phyloP scores from a whole-genome alignment of 495 filamentous ascomycete genomes.

The Podospora pseudocomata region DNA sequence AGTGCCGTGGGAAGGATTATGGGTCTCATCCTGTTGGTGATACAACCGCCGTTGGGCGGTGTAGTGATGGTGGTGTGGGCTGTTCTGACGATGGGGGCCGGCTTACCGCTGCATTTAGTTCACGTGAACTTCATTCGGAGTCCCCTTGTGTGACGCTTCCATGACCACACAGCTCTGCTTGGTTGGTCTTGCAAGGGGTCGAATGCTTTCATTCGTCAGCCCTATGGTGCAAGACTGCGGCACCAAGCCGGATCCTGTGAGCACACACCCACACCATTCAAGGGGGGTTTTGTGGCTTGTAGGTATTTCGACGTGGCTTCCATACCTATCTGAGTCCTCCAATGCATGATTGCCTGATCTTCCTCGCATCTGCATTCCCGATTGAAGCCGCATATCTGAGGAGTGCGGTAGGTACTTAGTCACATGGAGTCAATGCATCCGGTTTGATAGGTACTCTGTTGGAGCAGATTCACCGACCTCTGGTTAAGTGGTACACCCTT shows the following conservation, averaged over 20 bases:
- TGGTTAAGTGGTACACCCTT: background rate
- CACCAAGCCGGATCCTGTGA: background rate
- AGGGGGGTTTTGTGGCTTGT: background rate
- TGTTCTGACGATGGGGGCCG: background rate
- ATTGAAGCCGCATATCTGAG: background rate
- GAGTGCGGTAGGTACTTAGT: background rate
- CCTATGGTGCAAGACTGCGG: background rate
- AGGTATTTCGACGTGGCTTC: background rate
- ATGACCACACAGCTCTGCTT: background rate
- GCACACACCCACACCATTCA: background rate
- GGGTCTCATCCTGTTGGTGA: background rate
- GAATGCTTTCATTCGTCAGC: background rate
- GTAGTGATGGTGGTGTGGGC: background rate
- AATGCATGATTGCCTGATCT: background rate
- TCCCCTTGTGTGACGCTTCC: background rate
- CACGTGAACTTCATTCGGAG: background rate
- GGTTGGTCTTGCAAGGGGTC: too few relatives aligned
- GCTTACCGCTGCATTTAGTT: background rate
- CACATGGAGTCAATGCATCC: background rate
- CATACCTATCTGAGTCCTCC: background rate
- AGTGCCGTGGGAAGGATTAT: background rate
- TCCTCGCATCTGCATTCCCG: background rate
- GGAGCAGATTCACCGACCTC: background rate
- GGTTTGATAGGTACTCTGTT: background rate
- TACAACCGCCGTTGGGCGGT: background rate